Evolutionary conservation across 1,284 basidiomycete species (phyloP), one percentile per base, ranked within the genome.

Genomic region (Singerocomus rubriflavus): DNA sequence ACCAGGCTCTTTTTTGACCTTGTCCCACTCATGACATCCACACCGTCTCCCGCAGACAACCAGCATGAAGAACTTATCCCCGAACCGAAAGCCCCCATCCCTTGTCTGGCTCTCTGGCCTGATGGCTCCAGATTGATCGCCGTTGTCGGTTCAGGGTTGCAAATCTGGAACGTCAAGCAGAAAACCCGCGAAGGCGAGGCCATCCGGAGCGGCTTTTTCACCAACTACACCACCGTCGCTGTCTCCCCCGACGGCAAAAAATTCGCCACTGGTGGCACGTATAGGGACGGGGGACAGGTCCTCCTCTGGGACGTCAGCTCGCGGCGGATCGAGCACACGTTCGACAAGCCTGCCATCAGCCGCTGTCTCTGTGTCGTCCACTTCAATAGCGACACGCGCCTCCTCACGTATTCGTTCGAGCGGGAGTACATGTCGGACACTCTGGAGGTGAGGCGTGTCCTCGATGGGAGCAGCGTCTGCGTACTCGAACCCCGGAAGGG

Each of bases 361-460:
- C 59, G 62, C 12, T 61, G 59, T 41, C 48, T 46, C 34, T 61
- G 54, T 4, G 60, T 64, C 54, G 59, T 61, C 7, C 62, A 61
- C 13, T 61, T 64, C 1, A 61, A 60, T 13, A 49, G 44, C 10
- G 60, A 60, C 14, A 49, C 57, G 5, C 57, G 57, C 30, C 14
- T 55, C 10, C n/a, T 61, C n/a, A 62, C 51, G 16, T 61, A 58
- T n/a, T 51, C 59, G 17, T 50, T 64, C 32, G 59, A 61, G 21
- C 43, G 62, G 21, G 59, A 61, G 53, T 61, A 64, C 55, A 64
- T 61, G 60, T 64, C 60, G 10, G 59, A 63, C 43, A 55, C 42
- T 10, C 1, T 64, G n/a, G 59, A 61, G 52, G 57, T 61, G 37
- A 50, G 57, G 36, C 33, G 39, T 35, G 44, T 38, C 29, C 26